These are phyloP conservation scores for Ceratocystiopsis sp. DNA, from an alignment of 2,329 filamentous ascomycete genomes.

Conservation along the genomic window DNA sequence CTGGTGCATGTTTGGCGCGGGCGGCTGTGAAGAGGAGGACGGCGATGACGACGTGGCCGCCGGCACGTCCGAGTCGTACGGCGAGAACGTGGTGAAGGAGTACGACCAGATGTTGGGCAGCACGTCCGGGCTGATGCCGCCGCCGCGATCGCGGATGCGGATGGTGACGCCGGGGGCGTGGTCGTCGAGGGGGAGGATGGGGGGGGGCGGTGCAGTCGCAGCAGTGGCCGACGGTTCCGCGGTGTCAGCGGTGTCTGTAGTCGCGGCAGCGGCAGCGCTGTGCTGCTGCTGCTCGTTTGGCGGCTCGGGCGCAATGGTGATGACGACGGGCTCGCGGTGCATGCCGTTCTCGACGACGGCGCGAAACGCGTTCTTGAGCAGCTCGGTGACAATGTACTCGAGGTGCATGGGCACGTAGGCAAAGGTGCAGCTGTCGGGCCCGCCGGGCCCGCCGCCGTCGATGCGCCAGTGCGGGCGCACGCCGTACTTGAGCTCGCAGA, in stretches of 20 bases:
- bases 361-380: slow-evolving; percentile 92
- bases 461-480: slow-evolving; percentile 66
- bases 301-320: slow-evolving; percentile 70
- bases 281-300: slow-evolving; percentile 11
- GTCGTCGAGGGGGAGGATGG: slow-evolving; percentile 40
- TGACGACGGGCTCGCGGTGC: slow-evolving; percentile 66
- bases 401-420: slow-evolving; percentile 91
- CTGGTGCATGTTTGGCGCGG: slow-evolving; percentile 2
- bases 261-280: too few relatives aligned
- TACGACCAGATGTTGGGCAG: slow-evolving; percentile 89
- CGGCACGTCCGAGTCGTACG: slow-evolving; percentile 26
- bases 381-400: slow-evolving; percentile 91
- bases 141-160: slow-evolving; percentile 86
- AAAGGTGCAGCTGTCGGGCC: slow-evolving; percentile 57
- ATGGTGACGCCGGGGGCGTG: slow-evolving; percentile 78
- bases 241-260: too few relatives aligned
- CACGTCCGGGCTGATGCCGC: slow-evolving; percentile 74
- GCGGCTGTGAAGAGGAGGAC: neutral
- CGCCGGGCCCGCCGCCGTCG: slow-evolving; percentile 44
- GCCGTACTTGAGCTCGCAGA: slow-evolving; percentile 92
- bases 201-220: too few relatives aligned
- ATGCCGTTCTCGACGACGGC: slow-evolving; percentile 77
- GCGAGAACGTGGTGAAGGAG: slow-evolving; percentile 87
- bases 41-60: neutral
- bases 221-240: too few relatives aligned